phyloP scores from a whole-genome alignment of 1,139 yeast species.

The Meyerozyma carpophila region DNA sequence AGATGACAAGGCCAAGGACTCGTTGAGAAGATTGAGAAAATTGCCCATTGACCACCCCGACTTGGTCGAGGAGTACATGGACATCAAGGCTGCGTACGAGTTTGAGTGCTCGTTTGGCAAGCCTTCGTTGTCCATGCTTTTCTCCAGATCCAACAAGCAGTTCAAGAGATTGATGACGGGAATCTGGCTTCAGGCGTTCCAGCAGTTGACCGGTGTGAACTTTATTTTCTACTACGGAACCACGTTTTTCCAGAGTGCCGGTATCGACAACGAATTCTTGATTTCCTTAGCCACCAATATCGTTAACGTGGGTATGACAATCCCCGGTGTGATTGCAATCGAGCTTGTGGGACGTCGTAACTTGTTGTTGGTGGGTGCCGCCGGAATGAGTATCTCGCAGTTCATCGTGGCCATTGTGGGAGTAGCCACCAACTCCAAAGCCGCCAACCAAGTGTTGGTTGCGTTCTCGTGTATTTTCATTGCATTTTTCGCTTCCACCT shows the following conservation, averaged over 20 bases:
- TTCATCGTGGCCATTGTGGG: constrained; percentile 21
- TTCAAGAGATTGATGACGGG: constrained; percentile 32
- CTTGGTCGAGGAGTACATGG: constrained; percentile 33
- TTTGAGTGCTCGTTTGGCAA: constrained; percentile 26
- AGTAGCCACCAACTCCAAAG: constrained; percentile 19
- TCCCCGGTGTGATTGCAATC: constrained; percentile 17
- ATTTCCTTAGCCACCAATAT: constrained; percentile 31
- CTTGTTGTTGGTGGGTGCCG: constrained; percentile 24
- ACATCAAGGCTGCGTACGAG: constrained; percentile 34
- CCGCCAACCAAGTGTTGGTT: constrained; percentile 54
- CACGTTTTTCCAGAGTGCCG: constrained; percentile 55
- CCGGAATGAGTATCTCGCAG: constrained; percentile 20
- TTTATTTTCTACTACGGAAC: constrained; percentile 69
- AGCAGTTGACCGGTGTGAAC: constrained; percentile 72
- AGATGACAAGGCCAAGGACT: constrained; percentile 50
- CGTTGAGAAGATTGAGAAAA: constrained; percentile 29
- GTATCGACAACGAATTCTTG: constrained; percentile 36
- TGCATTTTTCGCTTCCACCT: constrained; percentile 68
- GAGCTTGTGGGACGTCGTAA: constrained; percentile 14
- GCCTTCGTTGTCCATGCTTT: constrained; percentile 29
- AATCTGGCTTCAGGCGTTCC: constrained; percentile 41
- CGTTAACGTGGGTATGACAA: constrained; percentile 31
- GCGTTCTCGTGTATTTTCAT: constrained; percentile 69
- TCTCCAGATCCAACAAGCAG: constrained; percentile 30
- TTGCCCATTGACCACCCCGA: constrained; percentile 37